A percentile compares a stretch with the other conserved stretches of the same genome.
These are phyloP conservation scores for Globisporangium ultimum DNA, from an alignment of 352 stramenopile species.

Conservation along the genomic window DNA sequence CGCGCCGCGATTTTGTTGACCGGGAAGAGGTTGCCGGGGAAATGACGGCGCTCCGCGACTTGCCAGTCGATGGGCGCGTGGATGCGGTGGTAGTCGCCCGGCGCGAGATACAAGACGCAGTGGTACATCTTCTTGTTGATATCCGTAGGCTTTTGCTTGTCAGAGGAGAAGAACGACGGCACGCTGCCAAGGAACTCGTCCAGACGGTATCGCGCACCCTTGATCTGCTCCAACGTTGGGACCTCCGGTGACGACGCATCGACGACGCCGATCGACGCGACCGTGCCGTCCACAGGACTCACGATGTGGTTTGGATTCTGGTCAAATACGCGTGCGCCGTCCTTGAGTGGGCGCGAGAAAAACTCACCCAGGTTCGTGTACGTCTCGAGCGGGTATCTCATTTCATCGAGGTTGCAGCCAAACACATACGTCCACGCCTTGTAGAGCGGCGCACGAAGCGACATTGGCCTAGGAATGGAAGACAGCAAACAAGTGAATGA, in stretches of 20 bases:
- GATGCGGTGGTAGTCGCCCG: slow-evolving; percentile 87
- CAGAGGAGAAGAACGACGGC: slow-evolving; percentile 50
- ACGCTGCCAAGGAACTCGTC: slow-evolving; percentile 76
- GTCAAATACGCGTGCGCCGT: slow-evolving; percentile 52
- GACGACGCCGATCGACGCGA: slow-evolving; percentile 56
- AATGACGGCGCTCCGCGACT: slow-evolving; percentile 72
- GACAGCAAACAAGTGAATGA: slow-evolving; percentile 3
- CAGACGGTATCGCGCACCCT: slow-evolving; percentile 74
- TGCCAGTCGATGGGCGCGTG: slow-evolving; percentile 78
- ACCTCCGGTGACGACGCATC: slow-evolving; percentile 35
- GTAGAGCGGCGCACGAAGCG: slow-evolving; percentile 72
- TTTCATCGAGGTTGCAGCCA: slow-evolving; percentile 82
- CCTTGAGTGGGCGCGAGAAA: slow-evolving; percentile 79
- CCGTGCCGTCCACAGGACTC: slow-evolving; percentile 61
- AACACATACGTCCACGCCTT: slow-evolving; percentile 80
- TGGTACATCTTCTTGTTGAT: slow-evolving; percentile 66
- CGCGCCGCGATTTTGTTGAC: slow-evolving; percentile 64
- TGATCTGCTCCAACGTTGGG: slow-evolving; percentile 76
- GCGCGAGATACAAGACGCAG: slow-evolving; percentile 81
- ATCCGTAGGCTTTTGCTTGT: slow-evolving; percentile 12
- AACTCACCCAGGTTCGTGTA: slow-evolving; percentile 84
- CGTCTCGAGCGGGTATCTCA: slow-evolving; percentile 67
- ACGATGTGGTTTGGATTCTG: slow-evolving; percentile 21
- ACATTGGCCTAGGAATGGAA: slow-evolving; percentile 37
- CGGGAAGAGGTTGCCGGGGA: slow-evolving; percentile 80